phyloP scores from a whole-genome alignment of 169 alveolate species.

The Plasmodium reichenowi region DNA sequence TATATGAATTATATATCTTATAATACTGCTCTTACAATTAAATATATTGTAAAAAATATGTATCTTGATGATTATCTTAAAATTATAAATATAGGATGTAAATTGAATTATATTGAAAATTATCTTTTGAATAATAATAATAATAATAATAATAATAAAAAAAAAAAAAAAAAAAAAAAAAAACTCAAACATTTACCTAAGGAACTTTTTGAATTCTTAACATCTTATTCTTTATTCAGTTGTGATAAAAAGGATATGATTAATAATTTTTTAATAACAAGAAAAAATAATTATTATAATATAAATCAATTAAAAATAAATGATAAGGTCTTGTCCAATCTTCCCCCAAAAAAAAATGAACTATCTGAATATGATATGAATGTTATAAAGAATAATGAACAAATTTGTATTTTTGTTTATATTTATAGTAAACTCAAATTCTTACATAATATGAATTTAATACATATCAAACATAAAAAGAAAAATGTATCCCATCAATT shows the following conservation, averaged over 20 bases:
- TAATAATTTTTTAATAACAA: constrained; percentile 26
- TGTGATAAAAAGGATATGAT: constrained; percentile 26
- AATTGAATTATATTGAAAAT: constrained; percentile 70
- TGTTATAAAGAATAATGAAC: constrained; percentile 42
- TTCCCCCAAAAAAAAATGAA: background rate
- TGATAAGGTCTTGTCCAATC: background rate
- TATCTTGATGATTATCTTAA: constrained; percentile 62
- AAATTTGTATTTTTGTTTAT: constrained; percentile 41
- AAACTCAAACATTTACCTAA: constrained; percentile 60
- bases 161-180: constrained; percentile 39
- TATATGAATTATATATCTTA: background rate
- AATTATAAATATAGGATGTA: constrained; percentile 52
- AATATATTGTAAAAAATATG: constrained; percentile 52
- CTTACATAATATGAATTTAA: constrained; percentile 47
- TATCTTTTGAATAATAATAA: constrained; percentile 15
- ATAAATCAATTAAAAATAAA: background rate
- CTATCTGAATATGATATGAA: constrained; percentile 39
- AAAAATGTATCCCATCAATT: background rate
- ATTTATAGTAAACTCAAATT: constrained; percentile 65
- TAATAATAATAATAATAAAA: background rate
- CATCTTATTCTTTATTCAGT: constrained; percentile 65
- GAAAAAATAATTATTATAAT: constrained; percentile 16
- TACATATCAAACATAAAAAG: constrained; percentile 21
- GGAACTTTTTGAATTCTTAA: constrained; percentile 59
- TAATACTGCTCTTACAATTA: constrained; percentile 10